Evolutionary conservation across 768 basidiomycete genomes (phyloP), one percentile per base, ranked within the genome.

Genomic region (Termitomyces sp.): DNA sequence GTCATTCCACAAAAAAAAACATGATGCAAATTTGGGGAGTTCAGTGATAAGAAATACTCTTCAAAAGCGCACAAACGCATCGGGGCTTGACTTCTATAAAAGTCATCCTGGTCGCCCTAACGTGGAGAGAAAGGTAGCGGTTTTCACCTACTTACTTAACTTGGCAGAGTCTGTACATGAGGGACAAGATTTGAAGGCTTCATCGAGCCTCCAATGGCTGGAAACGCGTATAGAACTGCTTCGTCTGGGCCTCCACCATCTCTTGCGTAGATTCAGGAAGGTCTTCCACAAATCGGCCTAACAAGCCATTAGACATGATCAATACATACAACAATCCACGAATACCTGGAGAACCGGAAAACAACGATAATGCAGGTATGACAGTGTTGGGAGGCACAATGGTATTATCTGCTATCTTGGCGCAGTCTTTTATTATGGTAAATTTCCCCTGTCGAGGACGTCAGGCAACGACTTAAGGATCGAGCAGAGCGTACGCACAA

Each of bases 231-330:
- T 96, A 96, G 65, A 86, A 89, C 41, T 85, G 82, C 66, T 96
- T 96, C 2, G 93, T 93, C 59, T 83, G 81, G 0, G 86, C 81
- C 69, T 98, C 95, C 0, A 94, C 84, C 62, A 89, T 83, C 65
- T 98, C 96, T 69, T 96, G 94, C 17, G 92, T 95, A 16, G 94
- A 92, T 71, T 98, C 96, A 0, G 95, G 91, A 9, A 97, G 81
- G 64, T 94, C 90, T 67, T 88, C 86, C 2, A 89, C 68, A 60
- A 93, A 92, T 2, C 83, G 83, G 23, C 92, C 95, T 95, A 58
- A 2, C 23, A 52, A 42, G 55, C 48, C 31, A 17, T 48, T 52
- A 37, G 38, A 19, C n/a, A 58, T 44, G 40, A 38, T 29, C 19
- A 34, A n/a, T 38, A 17, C 32, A 17, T 21, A 58, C 12, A 35